Evolutionary conservation across 2,329 filamentous ascomycete species (phyloP).

Genomic region (Neonectria magnoliae): DNA sequence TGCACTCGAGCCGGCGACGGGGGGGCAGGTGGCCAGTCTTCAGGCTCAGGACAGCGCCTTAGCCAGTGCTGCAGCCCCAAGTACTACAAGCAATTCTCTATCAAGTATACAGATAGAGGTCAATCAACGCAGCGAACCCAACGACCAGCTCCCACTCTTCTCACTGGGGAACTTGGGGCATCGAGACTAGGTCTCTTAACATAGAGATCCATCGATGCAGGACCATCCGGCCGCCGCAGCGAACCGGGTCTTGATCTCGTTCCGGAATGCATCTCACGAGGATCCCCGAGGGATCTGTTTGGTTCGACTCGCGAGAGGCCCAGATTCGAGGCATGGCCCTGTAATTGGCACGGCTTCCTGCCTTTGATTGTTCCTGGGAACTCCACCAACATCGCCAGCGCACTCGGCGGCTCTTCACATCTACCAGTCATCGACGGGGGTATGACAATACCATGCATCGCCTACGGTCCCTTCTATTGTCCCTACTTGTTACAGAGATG

Average conservation of each 20-base stretch:
- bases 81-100: slow-evolving; percentile 31
- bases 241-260: slow-evolving; percentile 34
- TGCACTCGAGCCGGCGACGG: slow-evolving; percentile 45
- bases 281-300: slow-evolving; percentile 39
- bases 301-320: slow-evolving; percentile 42
- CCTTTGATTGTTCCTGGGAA: slow-evolving; percentile 38
- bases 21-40: slow-evolving; percentile 27
- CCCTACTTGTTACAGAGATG: slow-evolving; percentile 24
- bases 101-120: slow-evolving; percentile 13
- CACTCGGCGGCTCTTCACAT: slow-evolving; percentile 25
- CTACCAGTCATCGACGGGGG: slow-evolving; percentile 22
- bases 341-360: slow-evolving; percentile 45
- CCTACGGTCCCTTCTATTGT: slow-evolving; percentile 30
- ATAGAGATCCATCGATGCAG: slow-evolving; percentile 26
- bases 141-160: slow-evolving; percentile 17
- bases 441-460: slow-evolving; percentile 29
- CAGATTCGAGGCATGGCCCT: slow-evolving; percentile 36
- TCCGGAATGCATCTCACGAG: slow-evolving; percentile 32
- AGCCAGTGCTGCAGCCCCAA: slow-evolving; percentile 15
- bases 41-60: slow-evolving; percentile 38
- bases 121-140: slow-evolving; percentile 19
- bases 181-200: slow-evolving; percentile 27
- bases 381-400: slow-evolving; percentile 27
- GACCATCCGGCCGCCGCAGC: slow-evolving; percentile 28
- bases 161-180: slow-evolving; percentile 10